These are phyloP conservation scores for Benincasa hispida DNA, from an alignment of 306 rosid species.

Conservation along the genomic window DNA sequence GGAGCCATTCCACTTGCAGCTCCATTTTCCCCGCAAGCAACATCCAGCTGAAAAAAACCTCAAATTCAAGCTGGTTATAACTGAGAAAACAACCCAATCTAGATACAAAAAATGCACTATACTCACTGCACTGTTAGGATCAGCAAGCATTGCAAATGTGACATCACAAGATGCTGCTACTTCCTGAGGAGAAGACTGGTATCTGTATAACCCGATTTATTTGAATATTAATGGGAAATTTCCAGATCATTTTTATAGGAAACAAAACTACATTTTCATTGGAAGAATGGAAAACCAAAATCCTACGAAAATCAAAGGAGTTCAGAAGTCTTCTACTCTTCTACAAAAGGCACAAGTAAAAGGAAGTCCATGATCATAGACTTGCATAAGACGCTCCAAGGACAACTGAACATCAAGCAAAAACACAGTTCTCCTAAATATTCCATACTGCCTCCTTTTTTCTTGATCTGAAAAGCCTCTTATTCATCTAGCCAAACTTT, in stretches of 20 bases:
- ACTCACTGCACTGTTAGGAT: slow-evolving; percentile 91
- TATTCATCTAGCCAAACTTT: neutral
- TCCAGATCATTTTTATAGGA: neutral
- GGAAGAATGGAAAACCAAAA: neutral
- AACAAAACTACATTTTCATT: neutral
- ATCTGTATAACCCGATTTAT: slow-evolving; percentile 31
- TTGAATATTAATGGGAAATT: neutral
- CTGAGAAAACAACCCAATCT: neutral
- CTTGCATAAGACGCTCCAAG: neutral
- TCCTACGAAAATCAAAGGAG: neutral
- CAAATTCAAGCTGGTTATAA: slow-evolving; percentile 10
- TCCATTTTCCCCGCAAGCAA: slow-evolving; percentile 79
- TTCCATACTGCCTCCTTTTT: neutral
- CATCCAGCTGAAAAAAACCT: slow-evolving; percentile 43
- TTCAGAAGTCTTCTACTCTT: neutral
- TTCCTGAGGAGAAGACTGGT: slow-evolving; percentile 69
- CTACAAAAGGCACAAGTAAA: neutral
- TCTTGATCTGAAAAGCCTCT: neutral
- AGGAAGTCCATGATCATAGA: neutral
- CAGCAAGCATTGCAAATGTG: slow-evolving; percentile 97
- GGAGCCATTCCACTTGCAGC: slow-evolving; percentile 64
- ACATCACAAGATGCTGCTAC: slow-evolving; percentile 89
- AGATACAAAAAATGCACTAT: slow-evolving; percentile 14
- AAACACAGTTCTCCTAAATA: neutral
- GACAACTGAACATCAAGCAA: neutral